These are phyloP conservation scores for Ilex paraguariensis DNA, from an alignment of 305 asterid species.

Conservation along the genomic window DNA sequence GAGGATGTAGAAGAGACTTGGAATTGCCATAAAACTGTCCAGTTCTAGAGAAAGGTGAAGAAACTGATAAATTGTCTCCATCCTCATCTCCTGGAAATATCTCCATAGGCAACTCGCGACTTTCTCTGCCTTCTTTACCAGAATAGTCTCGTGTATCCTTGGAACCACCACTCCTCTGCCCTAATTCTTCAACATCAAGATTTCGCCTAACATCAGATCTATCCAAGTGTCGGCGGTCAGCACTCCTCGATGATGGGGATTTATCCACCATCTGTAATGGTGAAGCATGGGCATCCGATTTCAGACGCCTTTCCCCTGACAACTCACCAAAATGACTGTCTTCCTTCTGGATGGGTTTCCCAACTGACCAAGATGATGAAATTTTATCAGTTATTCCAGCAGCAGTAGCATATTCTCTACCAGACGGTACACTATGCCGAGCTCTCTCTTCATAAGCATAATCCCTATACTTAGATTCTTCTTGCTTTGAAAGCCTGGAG, in stretches of 20 bases:
- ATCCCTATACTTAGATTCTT: constrained; percentile 77
- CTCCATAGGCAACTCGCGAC: constrained; percentile 45
- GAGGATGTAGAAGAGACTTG: constrained; percentile 49
- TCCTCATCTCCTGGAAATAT: constrained; percentile 66
- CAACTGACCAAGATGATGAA: constrained; percentile 52
- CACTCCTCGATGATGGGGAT: constrained; percentile 61
- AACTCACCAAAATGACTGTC: constrained; percentile 50
- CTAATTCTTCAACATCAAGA: constrained; percentile 58
- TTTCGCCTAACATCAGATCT: constrained; percentile 59
- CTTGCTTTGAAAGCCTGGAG: constrained; percentile 69
- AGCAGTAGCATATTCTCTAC: constrained; percentile 49
- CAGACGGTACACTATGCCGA: constrained; percentile 40
- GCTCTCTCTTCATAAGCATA: constrained; percentile 66
- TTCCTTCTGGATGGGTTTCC: constrained; percentile 61
- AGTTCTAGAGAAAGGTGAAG: constrained; percentile 75
- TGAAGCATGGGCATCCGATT: constrained; percentile 58
- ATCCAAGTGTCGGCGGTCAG: constrained; percentile 52
- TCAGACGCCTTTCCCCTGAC: constrained; percentile 65
- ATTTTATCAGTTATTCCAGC: constrained; percentile 50
- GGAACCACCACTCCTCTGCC: constrained; percentile 65
- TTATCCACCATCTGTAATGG: constrained; percentile 54
- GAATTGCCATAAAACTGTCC: constrained; percentile 53
- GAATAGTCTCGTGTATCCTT: constrained; percentile 52
- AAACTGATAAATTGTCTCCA: constrained; percentile 53
- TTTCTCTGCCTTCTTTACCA: constrained; percentile 62